Percentiles rank a stretch among this genome's conserved stretches.
Evolutionary conservation across 129 eudicot species (phyloP).

Genomic region (Dittrichia graveolens): DNA sequence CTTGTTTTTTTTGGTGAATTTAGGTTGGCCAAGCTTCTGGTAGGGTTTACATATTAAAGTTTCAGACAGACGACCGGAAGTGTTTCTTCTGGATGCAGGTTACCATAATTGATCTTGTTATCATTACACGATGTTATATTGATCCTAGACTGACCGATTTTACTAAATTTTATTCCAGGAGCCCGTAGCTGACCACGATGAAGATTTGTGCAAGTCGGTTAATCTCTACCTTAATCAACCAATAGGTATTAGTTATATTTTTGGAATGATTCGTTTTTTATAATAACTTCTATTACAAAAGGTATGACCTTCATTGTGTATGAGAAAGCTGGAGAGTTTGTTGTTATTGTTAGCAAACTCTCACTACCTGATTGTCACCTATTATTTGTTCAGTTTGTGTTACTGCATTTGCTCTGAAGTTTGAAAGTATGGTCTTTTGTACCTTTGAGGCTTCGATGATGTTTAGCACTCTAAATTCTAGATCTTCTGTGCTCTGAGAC

Average conservation of each 20-base stretch:
- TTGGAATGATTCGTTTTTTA: background rate
- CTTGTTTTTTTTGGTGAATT: constrained; percentile 5
- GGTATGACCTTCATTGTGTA: background rate
- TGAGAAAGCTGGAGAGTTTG: background rate
- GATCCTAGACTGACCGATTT: constrained; percentile 3
- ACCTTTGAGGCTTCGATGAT: background rate
- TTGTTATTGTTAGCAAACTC: constrained; percentile 3
- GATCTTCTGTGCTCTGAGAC: background rate
- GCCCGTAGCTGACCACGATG: constrained; percentile 70
- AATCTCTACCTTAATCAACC: constrained; percentile 79
- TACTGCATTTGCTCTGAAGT: constrained; percentile 5
- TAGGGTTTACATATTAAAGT: constrained; percentile 90
- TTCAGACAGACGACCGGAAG: constrained; percentile 83
- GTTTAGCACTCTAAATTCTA: constrained; percentile 5
- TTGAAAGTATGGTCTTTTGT: constrained; percentile 1
- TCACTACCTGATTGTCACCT: background rate
- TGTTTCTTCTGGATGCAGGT: constrained; percentile 99
- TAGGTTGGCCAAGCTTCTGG: constrained; percentile 88
- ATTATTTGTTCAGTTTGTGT: background rate
- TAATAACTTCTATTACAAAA: background rate
- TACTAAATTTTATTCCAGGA: constrained; percentile 54
- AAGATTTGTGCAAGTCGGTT: constrained; percentile 66
- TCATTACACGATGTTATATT: background rate
- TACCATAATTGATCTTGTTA: constrained; percentile 4
- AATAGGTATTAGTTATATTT: constrained; percentile 49